These are phyloP conservation scores for Beauveria medogensis DNA, from an alignment of 2,329 filamentous ascomycete species.

Conservation along the genomic window DNA sequence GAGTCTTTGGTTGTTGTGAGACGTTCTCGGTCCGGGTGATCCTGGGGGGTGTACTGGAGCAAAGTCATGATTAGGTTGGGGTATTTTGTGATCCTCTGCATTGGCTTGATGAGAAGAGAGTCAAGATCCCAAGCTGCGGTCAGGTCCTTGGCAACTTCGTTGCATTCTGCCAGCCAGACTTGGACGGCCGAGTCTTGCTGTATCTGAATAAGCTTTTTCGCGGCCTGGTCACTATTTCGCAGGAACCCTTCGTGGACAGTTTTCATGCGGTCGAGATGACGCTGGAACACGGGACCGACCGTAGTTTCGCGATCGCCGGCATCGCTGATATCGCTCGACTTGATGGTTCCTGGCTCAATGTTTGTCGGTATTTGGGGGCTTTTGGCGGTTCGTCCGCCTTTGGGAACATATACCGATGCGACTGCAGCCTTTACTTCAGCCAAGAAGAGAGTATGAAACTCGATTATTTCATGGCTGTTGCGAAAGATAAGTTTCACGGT, in stretches of 20 bases:
- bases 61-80: slow-evolving; percentile 77
- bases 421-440: slow-evolving; percentile 74
- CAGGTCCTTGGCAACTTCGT: slow-evolving; percentile 82
- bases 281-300: slow-evolving; percentile 46
- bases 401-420: slow-evolving; percentile 67
- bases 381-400: slow-evolving; percentile 35
- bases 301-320: slow-evolving; percentile 43
- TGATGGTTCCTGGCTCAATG: slow-evolving; percentile 32
- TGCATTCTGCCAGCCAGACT: slow-evolving; percentile 91
- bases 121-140: slow-evolving; percentile 93
- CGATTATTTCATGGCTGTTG: slow-evolving; percentile 84
- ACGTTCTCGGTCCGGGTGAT: slow-evolving; percentile 72
- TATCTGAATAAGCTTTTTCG: slow-evolving; percentile 53
- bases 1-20: slow-evolving; percentile 47
- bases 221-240: slow-evolving; percentile 54
- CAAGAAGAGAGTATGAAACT: slow-evolving; percentile 75
- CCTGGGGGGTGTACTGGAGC: slow-evolving; percentile 66
- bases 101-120: slow-evolving; percentile 93
- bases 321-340: slow-evolving; percentile 38
- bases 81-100: slow-evolving; percentile 91
- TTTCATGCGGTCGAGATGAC: slow-evolving; percentile 54
- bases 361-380: slow-evolving; percentile 34
- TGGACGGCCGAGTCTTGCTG: slow-evolving; percentile 56
- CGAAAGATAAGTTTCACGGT: slow-evolving; percentile 88
- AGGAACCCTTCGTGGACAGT: slow-evolving; percentile 53